These are phyloP conservation scores for Metschnikowia arizonensis DNA, from an alignment of 805 yeast genomes.

Conservation along the genomic window DNA sequence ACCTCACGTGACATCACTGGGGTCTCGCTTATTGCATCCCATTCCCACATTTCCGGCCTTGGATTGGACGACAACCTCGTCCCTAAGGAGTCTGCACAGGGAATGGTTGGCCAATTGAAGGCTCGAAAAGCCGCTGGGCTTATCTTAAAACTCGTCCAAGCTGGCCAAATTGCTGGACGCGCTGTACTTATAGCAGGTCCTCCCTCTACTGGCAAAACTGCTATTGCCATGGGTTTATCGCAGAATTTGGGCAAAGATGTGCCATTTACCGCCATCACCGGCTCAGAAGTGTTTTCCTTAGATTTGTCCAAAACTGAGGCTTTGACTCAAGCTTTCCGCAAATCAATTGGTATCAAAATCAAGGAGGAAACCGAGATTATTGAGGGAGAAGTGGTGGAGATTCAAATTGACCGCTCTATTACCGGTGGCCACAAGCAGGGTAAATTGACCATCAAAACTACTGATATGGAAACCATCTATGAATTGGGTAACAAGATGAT, in stretches of 20 bases:
- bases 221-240: slow-evolving; percentile 90
- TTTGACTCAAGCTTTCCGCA: slow-evolving; percentile 92
- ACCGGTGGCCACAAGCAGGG: slow-evolving; percentile 99
- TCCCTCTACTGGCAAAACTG: slow-evolving; percentile 98
- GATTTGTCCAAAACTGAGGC: slow-evolving; percentile 96
- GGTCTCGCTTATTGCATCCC: slow-evolving; percentile 88
- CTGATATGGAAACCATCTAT: slow-evolving; percentile 97
- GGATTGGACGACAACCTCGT: slow-evolving; percentile 91
- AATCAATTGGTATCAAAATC: slow-evolving; percentile 90
- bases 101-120: slow-evolving; percentile 95
- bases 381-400: slow-evolving; percentile 98
- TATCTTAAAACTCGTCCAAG: slow-evolving; percentile 86
- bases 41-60: slow-evolving; percentile 92
- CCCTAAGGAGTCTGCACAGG: slow-evolving; percentile 77
- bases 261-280: slow-evolving; percentile 94
- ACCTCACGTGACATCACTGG: slow-evolving; percentile 36
- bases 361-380: slow-evolving; percentile 96
- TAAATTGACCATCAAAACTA: slow-evolving; percentile 91
- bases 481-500: slow-evolving; percentile 94
- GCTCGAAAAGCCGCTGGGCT: slow-evolving; percentile 97
- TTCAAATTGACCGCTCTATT: slow-evolving; percentile 86
- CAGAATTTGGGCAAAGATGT: slow-evolving; percentile 73
- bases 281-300: slow-evolving; percentile 86
- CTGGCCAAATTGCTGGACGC: slow-evolving; percentile 93
- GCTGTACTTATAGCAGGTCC: slow-evolving; percentile 97